Conservation (phyloP, 1,139 yeast species). For the Williopsis jadinii region DNA sequence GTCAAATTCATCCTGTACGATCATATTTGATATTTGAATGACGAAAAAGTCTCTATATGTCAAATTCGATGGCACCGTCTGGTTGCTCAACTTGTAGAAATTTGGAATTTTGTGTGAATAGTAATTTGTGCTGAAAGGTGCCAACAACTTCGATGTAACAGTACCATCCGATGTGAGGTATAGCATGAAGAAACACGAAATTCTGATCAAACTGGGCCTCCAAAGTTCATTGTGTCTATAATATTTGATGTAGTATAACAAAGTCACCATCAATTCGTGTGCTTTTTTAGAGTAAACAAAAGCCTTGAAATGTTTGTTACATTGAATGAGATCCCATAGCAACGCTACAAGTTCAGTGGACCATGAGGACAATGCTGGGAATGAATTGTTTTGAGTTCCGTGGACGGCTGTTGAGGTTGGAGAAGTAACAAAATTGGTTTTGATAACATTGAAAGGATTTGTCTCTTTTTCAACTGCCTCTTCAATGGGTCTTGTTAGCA, state of each 20-base stretch:
- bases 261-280: constrained; percentile 45
- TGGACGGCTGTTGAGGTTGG: constrained; percentile 6
- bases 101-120: constrained; percentile 42
- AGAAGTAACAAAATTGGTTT: constrained; percentile 10
- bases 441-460: constrained; percentile 27
- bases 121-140: constrained; percentile 34
- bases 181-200: constrained; percentile 54
- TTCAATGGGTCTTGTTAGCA: constrained; percentile 41
- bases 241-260: constrained; percentile 51
- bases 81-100: constrained; percentile 30
- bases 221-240: constrained; percentile 36
- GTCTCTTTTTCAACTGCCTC: constrained; percentile 30
- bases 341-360: constrained; percentile 51
- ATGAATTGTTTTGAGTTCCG: constrained; percentile 1
- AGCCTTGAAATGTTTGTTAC: constrained; percentile 49
- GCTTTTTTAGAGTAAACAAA: constrained; percentile 43
- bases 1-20: constrained; percentile 30
- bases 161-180: constrained; percentile 48
- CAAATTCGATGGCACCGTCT: constrained; percentile 16
- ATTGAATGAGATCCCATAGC: constrained; percentile 72
- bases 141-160: constrained; percentile 34
- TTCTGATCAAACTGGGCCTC: constrained; percentile 42
- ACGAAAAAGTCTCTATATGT: constrained; percentile 60
- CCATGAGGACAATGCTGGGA: constrained; percentile 41
- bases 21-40: constrained; percentile 40